Evolutionary conservation across 805 yeast species (phyloP).

Genomic region (Clavispora carvajalis): DNA sequence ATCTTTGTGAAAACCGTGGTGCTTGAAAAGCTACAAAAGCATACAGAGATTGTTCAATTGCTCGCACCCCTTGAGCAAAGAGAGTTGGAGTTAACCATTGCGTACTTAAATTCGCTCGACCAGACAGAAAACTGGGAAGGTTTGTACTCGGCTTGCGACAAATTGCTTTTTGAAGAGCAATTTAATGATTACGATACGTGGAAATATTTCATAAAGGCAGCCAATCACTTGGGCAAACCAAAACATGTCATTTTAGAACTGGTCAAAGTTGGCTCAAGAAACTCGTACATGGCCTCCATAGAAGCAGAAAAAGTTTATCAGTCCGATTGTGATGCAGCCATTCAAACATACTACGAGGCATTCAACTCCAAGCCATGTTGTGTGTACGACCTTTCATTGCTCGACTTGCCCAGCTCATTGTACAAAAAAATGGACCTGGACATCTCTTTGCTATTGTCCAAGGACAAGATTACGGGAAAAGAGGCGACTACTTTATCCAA

Average conservation of each 20-base stretch:
- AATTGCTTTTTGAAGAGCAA: conserved; percentile 40
- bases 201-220: conserved; percentile 49
- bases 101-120: conserved; percentile 45
- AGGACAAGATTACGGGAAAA: not conserved
- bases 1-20: conserved; percentile 53
- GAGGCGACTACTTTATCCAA: conserved; percentile 5
- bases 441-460: not conserved
- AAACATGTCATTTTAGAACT: conserved; percentile 23
- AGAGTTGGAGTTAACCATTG: conserved; percentile 61
- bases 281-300: conserved; percentile 49
- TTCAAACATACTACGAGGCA: conserved; percentile 37
- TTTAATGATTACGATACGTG: conserved; percentile 79
- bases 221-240: conserved; percentile 26
- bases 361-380: conserved; percentile 62
- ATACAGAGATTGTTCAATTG: conserved; percentile 23
- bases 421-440: conserved; percentile 1
- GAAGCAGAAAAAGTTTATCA: conserved; percentile 34
- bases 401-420: conserved; percentile 5
- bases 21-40: conserved; percentile 31
- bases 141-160: conserved; percentile 24
- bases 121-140: conserved; percentile 37
- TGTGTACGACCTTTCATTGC: conserved; percentile 45
- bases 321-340: conserved; percentile 20
- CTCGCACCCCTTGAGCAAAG: conserved; percentile 25
- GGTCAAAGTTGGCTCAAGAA: conserved; percentile 37